phyloP scores from a whole-genome alignment of 2,329 filamentous ascomycete species.

The Scortechinia acanthostroma region DNA sequence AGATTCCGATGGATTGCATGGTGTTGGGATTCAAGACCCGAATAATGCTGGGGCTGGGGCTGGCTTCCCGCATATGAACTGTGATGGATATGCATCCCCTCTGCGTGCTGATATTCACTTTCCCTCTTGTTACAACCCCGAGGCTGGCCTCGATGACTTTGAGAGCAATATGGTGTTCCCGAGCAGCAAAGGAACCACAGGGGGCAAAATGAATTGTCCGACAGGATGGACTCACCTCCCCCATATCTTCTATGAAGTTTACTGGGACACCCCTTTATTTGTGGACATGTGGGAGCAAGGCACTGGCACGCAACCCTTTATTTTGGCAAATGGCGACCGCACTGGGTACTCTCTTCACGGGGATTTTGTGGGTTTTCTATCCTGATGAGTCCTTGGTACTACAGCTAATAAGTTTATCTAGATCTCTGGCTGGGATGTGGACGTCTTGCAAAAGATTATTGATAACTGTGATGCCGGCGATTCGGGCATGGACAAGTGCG shows the following conservation, averaged over 20 bases:
- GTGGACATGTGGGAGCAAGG: background rate
- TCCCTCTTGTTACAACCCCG: constrained; percentile 68
- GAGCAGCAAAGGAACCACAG: constrained; percentile 23
- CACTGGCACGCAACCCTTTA: background rate
- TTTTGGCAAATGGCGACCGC: background rate
- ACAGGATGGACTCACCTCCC: background rate
- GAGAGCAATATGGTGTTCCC: constrained; percentile 63
- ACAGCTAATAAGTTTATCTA: background rate
- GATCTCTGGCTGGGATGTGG: background rate
- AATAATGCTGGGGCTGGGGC: constrained; percentile 45
- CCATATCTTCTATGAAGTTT: background rate
- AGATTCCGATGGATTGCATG: constrained; percentile 42
- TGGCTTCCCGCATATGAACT: constrained; percentile 66
- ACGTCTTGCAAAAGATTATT: background rate
- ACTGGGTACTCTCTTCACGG: background rate
- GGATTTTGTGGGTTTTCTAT: background rate
- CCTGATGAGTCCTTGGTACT: background rate
- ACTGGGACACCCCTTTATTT: background rate
- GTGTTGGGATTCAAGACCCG: constrained; percentile 43
- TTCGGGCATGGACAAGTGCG: background rate
- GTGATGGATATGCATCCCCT: constrained; percentile 54
- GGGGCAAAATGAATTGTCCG: constrained; percentile 29
- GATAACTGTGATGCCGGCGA: background rate
- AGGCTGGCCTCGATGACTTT: constrained; percentile 49
- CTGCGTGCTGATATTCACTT: constrained; percentile 64